Evolutionary conservation across 2,329 filamentous ascomycete genomes (phyloP).

Genomic region (Colletotrichum lupini): DNA sequence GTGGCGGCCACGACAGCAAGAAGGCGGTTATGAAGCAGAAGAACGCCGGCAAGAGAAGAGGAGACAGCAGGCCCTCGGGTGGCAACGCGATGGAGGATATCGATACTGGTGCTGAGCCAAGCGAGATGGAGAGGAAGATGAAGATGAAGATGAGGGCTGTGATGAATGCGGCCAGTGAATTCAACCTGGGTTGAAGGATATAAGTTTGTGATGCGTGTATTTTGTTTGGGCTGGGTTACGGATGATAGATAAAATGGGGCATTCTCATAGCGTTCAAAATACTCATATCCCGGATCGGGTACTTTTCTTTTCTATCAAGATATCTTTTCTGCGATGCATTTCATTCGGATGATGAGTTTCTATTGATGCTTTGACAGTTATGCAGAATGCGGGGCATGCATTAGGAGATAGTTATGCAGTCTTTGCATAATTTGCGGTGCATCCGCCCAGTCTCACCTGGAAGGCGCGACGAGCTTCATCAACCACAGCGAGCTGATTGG

Average conservation of each 20-base stretch:
- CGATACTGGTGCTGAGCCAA: slow-evolving; percentile 45
- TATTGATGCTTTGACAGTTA: neutral
- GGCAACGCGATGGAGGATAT: slow-evolving; percentile 43
- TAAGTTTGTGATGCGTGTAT: neutral
- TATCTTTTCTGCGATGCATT: neutral
- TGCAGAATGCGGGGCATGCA: neutral
- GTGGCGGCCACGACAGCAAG: slow-evolving; percentile 60
- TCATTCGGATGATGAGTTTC: neutral
- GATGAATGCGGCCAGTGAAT: slow-evolving; percentile 70
- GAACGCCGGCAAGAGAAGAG: slow-evolving; percentile 36
- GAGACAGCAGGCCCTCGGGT: slow-evolving; percentile 34
- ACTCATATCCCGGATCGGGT: slow-evolving; percentile 27
- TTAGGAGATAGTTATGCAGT: neutral
- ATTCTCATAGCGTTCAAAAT: slow-evolving; percentile 27
- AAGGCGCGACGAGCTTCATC: neutral
- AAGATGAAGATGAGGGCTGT: slow-evolving; percentile 70
- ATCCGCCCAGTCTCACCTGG: neutral
- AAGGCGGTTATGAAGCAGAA: slow-evolving; percentile 49
- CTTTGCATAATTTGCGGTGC: slow-evolving; percentile 3
- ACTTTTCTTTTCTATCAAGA: slow-evolving; percentile 9
- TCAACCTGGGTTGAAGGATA: slow-evolving; percentile 69
- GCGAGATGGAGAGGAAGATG: slow-evolving; percentile 71
- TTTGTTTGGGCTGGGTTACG: neutral
- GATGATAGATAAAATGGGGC: slow-evolving; percentile 29
- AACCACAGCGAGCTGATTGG: too few species aligned